Base-by-base conservation (phyloP, 2,329 filamentous ascomycete genomes). In the Cadophora luteo-olivacea region DNA sequence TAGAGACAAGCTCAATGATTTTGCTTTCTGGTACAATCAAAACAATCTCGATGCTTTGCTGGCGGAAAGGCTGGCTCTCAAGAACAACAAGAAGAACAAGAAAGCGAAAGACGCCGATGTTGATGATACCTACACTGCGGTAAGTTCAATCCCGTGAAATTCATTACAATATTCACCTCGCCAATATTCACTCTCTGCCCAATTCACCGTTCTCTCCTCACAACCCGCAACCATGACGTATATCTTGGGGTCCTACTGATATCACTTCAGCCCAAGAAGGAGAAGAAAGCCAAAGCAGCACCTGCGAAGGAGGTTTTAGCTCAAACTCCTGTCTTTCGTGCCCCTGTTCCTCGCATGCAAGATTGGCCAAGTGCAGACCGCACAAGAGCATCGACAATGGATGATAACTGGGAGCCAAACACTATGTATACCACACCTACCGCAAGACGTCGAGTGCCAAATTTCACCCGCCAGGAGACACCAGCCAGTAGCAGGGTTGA, bases 11-110 rank as follows among this genome's bases (percentile, higher is more conserved):
- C 83, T 97, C 55, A 84, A 88, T 45, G 81, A 85, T 55, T 97
- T 93, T 77, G 89, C 97, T 66, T 81, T 83, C 45, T 97, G 95
- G 95, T 97, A 94, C 77, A 83, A 85, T 19, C 82, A 85, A 33
- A 87, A 94, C 80, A 86, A 87, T 38, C 87, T 97, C 66, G 89
- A 92, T 70, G 83, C 84, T 61, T 82, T 97, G 67, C 87, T 97
- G 74, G 89, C 92, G 4, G 91, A 95, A 69, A 87, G 95, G 29
- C 89, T 97, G 84, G 87, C 85, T 61, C 85, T 89, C 68, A 97
- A 96, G 78, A 90, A 94, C 75, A 84, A 86, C 76, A 93, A 89
- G 78, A 87, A 87, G 74, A 79, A 82, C 64, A 74, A 75, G 57
- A 75, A 70, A 61, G 72, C 62, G 55, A 66, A 41, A 64, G 45